These are phyloP conservation scores for Pleurotus eryngii DNA, from an alignment of 768 basidiomycete species.

Conservation along the genomic window DNA sequence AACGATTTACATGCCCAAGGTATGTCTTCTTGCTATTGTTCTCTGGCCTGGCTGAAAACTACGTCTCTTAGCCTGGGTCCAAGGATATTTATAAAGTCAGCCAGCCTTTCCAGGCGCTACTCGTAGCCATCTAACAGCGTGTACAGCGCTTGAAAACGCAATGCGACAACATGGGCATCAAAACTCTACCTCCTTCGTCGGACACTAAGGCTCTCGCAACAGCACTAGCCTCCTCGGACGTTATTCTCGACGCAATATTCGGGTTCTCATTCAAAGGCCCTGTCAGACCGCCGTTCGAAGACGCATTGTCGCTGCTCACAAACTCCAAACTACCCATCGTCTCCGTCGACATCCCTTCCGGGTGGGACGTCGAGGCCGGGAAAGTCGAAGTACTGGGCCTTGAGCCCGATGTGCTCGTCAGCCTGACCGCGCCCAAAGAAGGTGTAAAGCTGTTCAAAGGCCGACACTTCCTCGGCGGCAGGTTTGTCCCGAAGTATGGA, in stretches of 20 bases:
- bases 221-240: slow-evolving; percentile 63
- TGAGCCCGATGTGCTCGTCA: slow-evolving; percentile 77
- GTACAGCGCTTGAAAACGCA: slow-evolving; percentile 75
- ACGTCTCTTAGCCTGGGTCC: slow-evolving; percentile 67
- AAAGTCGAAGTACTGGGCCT: slow-evolving; percentile 54
- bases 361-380: slow-evolving; percentile 92
- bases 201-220: slow-evolving; percentile 40
- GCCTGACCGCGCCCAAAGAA: slow-evolving; percentile 91
- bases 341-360: slow-evolving; percentile 94
- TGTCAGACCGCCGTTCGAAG: slow-evolving; percentile 83
- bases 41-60: not conserved
- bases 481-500: slow-evolving; percentile 85
- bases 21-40: slow-evolving; percentile 18
- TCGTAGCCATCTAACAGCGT: not conserved
- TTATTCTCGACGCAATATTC: slow-evolving; percentile 94
- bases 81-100: slow-evolving; percentile 89
- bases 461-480: slow-evolving; percentile 88
- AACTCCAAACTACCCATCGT: slow-evolving; percentile 76
- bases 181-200: slow-evolving; percentile 52
- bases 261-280: slow-evolving; percentile 97
- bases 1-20: slow-evolving; percentile 93
- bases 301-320: slow-evolving; percentile 63
- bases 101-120: not conserved
- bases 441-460: slow-evolving; percentile 78
- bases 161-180: slow-evolving; percentile 75